Base-by-base conservation (phyloP, 768 basidiomycete species). In the Serpula lacrymans region DNA sequence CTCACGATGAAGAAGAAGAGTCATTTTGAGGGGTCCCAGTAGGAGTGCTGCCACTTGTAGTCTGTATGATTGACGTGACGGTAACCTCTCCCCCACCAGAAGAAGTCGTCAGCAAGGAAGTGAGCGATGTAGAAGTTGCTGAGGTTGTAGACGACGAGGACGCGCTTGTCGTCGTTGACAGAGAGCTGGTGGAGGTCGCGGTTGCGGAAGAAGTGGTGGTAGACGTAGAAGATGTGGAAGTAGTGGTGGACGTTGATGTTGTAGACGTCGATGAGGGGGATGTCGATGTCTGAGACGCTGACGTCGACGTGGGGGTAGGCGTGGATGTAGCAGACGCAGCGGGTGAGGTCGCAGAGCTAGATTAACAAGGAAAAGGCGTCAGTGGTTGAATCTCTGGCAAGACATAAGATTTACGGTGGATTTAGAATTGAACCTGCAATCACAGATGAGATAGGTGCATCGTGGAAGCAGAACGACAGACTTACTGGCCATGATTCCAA, bases 121-220 rank as follows among this genome's bases (percentile, higher is more conserved):
- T 6, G 6, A 18, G 7, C 20, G 31, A 8, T 33, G 31, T 42
- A 8, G 34, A 42, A 1, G 34, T 11, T 26, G 34, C 30, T 11
- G 41, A 46, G 41, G 27, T 21, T 13, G 47, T 37, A 8, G 55
- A 23, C 9, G 52, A 24, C 9, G 37, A 4, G 0, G 43, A 8
- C 0, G 49, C 1, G 1, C 37, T 9, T 3, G 43, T 14, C 14
- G 14, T n/a, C 29, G 20, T 36, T 27, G n/a, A 26, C 4, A 29
- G 12, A 14, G 47, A 22, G 8, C 44, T 12, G 3, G 40, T 33
- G 5, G 58, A 12, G 9, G 49, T 14, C 20, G 53, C 3, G 5
- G 39, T 21, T 21, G 34, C 30, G 7, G 39, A 34, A 14, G 39
- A 20, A 29, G 41, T 45, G 17, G 45, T 46, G 20, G 52, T 41